Evolutionary conservation across 2,329 filamentous ascomycete genomes (phyloP).

Genomic region (Arthrinium puccinioides): DNA sequence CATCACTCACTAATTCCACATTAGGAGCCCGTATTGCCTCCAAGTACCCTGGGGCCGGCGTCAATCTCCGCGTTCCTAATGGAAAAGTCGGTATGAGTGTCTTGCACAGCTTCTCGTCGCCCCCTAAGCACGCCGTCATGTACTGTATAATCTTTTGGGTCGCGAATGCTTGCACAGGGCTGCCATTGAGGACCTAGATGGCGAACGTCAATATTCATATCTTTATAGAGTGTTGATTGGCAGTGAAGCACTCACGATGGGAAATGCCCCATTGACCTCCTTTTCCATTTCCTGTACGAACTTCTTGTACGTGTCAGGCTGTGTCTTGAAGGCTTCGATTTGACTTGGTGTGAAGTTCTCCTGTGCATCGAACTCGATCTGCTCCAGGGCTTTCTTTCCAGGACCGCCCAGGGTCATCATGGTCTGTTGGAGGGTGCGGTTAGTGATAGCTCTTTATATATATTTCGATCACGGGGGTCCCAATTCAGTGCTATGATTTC

Average conservation of each 20-base stretch:
- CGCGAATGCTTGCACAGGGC: conserved; percentile 33
- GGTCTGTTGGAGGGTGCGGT: too few species aligned
- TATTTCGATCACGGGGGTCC: too few species aligned
- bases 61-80: conserved; percentile 41
- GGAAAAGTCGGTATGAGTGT: conserved; percentile 42
- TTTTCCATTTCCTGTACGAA: conserved; percentile 40
- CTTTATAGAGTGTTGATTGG: not conserved
- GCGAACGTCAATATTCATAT: conserved; percentile 5
- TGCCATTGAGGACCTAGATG: conserved; percentile 29
- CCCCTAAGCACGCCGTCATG: conserved; percentile 39
- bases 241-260: conserved; percentile 23
- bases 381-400: conserved; percentile 22
- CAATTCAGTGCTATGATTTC: too few species aligned
- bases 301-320: conserved; percentile 35
- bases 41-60: conserved; percentile 43
- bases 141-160: conserved; percentile 33
- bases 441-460: too few species aligned
- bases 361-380: conserved; percentile 32
- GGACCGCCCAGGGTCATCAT: conserved; percentile 30
- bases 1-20: conserved; percentile 37
- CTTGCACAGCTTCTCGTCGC: conserved; percentile 41
- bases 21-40: conserved; percentile 37
- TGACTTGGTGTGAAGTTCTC: conserved; percentile 36
- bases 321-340: conserved; percentile 38
- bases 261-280: conserved; percentile 35